Base-by-base conservation (phyloP, 1,284 basidiomycete species). In the Pseudozyma hubeiensis region DNA sequence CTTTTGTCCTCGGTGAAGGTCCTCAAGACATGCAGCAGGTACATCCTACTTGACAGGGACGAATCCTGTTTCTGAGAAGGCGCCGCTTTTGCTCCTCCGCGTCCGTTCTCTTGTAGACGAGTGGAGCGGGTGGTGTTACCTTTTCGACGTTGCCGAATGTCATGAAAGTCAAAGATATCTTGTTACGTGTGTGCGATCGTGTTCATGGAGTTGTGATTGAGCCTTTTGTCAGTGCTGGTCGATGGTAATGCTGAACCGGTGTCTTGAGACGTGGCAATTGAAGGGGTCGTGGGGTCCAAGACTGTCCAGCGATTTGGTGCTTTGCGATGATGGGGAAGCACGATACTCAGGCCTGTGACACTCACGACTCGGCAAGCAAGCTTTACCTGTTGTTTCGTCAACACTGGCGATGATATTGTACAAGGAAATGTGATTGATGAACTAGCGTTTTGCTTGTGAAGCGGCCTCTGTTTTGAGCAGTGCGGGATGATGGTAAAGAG, bases 111-210 rank as follows among this genome's bases (percentile, higher is more conserved):
- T 19, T 13, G 9, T 24, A 48, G 58, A 53, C 39, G 58, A 34
- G 58, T 55, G 52, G 52, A 43, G 43, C 35, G 11, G 19, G 30
- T 35, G 13, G 35, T 43, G 40, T 29, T 48, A 24, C n/a, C 45
- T 50, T 62, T 29, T 68, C 59, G 48, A 50, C 66, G 66, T 69
- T 69, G 66, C 55, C 66, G 66, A 64, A 69, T 64, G 66, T 60
- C 66, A 69, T 69, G 66, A 52, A 69, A 69, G 53, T 69, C 66
- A 69, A 64, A 69, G 64, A 0, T 35, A 46, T 52, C 14, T 24
- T 24, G 24, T 29, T 39, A 13, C 9, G 29, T 50, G 57, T 52
- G 13, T 56, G 49, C 40, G 57, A 30, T 44, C 16, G 40, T 61
- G 9, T 44, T 44, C 24, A 10, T 24, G 43, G 43, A n/a, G n/a